Conservation (phyloP, 129 eudicot species). For the Deinandra increscens region DNA sequence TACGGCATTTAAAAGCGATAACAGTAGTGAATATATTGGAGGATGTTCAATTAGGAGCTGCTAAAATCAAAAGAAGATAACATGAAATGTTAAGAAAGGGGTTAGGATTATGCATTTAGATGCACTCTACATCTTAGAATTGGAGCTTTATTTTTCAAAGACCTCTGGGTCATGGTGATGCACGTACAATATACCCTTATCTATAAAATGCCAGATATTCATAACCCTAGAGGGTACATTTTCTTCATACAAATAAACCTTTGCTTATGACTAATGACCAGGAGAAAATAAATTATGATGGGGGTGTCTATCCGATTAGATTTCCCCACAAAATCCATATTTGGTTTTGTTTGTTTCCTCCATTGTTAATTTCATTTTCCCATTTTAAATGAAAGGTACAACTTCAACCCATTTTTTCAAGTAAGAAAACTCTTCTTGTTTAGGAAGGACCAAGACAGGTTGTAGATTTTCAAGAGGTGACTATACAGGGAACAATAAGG, state of each 20-base stretch:
- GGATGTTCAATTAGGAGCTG: no score
- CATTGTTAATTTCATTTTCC: constrained; percentile 15
- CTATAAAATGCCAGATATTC: constrained; percentile 13
- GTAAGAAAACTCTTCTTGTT: constrained; percentile 20
- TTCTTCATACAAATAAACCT: constrained; percentile 17
- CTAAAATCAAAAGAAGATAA: no score
- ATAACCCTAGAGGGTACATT: constrained; percentile 33
- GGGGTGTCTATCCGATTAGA: constrained; percentile 23
- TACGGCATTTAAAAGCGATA: no score
- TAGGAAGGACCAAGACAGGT: constrained; percentile 58
- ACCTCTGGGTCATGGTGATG: no score
- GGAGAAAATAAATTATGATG: background rate
- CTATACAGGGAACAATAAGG: constrained; percentile 41
- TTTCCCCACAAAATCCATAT: constrained; percentile 25
- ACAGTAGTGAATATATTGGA: no score
- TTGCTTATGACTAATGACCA: constrained; percentile 26
- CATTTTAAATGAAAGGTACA: constrained; percentile 23
- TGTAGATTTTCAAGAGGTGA: constrained; percentile 91
- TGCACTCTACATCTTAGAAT: no score
- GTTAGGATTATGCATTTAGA: no score
- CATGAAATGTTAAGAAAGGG: no score
- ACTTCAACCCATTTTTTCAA: constrained; percentile 16
- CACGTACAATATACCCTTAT: constrained; percentile 11
- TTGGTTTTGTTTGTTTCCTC: constrained; percentile 33
- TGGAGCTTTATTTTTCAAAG: no score